Percentiles rank a stretch among this genome's conserved stretches.
phyloP scores from a whole-genome alignment of 805 yeast genomes.

The Hagleromyces aurorensis region DNA sequence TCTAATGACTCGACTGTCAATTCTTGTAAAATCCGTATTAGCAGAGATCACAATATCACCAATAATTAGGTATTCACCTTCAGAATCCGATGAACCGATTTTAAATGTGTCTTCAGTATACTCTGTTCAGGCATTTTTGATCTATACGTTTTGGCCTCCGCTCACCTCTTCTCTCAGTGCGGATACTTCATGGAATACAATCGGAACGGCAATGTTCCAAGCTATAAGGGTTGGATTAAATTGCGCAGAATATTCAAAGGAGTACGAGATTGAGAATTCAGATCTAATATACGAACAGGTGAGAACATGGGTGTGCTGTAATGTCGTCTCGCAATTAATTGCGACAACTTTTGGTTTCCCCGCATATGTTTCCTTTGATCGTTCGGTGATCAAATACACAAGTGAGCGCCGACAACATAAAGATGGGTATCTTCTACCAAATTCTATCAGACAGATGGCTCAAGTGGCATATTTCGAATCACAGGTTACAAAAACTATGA shows the following conservation, averaged over 20 bases:
- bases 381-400: conserved; percentile 49
- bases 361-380: conserved; percentile 79
- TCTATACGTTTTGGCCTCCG: conserved; percentile 95
- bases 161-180: conserved; percentile 90
- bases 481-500: conserved; percentile 70
- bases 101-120: conserved; percentile 85
- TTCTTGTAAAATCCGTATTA: conserved; percentile 62
- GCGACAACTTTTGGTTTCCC: conserved; percentile 95
- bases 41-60: conserved; percentile 90
- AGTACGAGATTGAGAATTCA: conserved; percentile 38
- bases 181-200: conserved; percentile 92
- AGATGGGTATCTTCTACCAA: conserved; percentile 39
- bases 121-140: conserved; percentile 85
- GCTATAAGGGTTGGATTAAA: conserved; percentile 90
- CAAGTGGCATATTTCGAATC: conserved; percentile 81
- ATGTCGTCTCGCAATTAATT: conserved; percentile 79
- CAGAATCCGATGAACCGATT: conserved; percentile 72
- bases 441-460: conserved; percentile 63
- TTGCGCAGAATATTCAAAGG: conserved; percentile 60
- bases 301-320: conserved; percentile 90
- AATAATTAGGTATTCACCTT: conserved; percentile 73
- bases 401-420: conserved; percentile 20
- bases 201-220: conserved; percentile 87
- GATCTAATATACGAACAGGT: conserved; percentile 63
- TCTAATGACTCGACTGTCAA: conserved; percentile 56